Conservation (phyloP, 306 rosid species). For the Glycine tomentella region DNA sequence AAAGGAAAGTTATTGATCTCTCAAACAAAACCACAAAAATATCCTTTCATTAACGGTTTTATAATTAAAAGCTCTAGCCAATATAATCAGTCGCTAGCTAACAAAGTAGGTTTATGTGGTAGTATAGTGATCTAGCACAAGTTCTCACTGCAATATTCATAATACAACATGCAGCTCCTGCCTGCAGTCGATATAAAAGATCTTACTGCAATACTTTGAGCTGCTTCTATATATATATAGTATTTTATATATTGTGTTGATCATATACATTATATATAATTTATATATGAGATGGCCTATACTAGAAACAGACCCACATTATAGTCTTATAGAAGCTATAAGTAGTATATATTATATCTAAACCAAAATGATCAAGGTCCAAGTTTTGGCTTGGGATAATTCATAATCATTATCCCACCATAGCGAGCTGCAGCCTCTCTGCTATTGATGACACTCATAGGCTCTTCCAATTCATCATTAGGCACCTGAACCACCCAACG, state of each 20-base stretch:
- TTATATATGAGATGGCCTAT: not conserved
- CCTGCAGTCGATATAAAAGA: constrained; percentile 1
- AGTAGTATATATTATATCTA: no score
- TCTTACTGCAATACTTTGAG: not conserved
- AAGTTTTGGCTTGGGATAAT: constrained; percentile 9
- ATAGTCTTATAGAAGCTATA: not conserved
- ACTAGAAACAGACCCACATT: not conserved
- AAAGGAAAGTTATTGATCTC: no score
- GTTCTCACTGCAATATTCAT: no score
- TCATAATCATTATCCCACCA: constrained; percentile 3
- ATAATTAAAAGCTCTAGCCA: no score
- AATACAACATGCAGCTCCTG: no score
- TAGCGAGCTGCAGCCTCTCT: constrained; percentile 15
- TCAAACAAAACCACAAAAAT: no score
- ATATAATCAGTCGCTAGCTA: no score
- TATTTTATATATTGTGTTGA: no score
- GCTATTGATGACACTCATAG: not conserved
- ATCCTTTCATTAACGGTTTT: no score
- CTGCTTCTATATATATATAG: not conserved
- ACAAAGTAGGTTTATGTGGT: no score
- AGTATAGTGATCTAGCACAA: not conserved
- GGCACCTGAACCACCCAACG: constrained; percentile 29
- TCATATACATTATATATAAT: no score
- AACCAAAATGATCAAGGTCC: no score
- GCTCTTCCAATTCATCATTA: constrained; percentile 21